A percentile compares a stretch with the other conserved stretches of the same genome.
These are phyloP conservation scores for Skeletonema costatum DNA, from an alignment of 108 stramenopile genomes.

Conservation along the genomic window DNA sequence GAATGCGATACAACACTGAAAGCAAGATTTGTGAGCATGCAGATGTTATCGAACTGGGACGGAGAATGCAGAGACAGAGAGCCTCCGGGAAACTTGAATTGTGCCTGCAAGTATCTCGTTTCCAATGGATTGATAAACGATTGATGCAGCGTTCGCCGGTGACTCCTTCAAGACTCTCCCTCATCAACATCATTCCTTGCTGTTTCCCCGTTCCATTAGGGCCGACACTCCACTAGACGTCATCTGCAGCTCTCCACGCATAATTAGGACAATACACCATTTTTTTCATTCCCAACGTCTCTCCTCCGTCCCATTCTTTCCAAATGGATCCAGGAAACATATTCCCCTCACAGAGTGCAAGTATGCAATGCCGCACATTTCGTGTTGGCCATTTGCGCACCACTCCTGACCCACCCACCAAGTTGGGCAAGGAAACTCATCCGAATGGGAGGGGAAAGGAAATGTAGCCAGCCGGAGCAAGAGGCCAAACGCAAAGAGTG, in stretches of 20 bases:
- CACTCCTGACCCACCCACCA: conserved; percentile 31
- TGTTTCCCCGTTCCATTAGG: neutral
- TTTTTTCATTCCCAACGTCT: neutral
- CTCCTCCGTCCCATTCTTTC: neutral
- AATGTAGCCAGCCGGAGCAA: conserved; percentile 51
- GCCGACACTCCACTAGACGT: neutral
- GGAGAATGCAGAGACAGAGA: conserved; percentile 27
- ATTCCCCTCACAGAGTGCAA: conserved; percentile 29
- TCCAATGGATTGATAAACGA: conserved; percentile 68
- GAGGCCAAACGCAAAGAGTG: conserved; percentile 64
- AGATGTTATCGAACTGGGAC: conserved; percentile 57
- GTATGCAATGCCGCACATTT: conserved; percentile 57
- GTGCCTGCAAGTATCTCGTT: conserved; percentile 61
- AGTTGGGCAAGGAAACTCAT: conserved; percentile 15
- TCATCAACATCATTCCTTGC: conserved; percentile 4
- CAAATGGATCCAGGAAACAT: conserved; percentile 35
- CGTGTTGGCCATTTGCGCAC: conserved; percentile 55
- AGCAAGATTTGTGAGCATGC: conserved; percentile 58
- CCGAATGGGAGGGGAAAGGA: neutral
- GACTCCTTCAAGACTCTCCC: neutral
- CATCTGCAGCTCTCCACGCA: conserved; percentile 6
- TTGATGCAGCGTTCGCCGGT: conserved; percentile 33
- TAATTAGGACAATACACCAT: conserved; percentile 13
- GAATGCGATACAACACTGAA: conserved; percentile 54
- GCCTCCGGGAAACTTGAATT: conserved; percentile 54